Base-by-base conservation (phyloP, 495 filamentous ascomycete species). In the Penicillium manginii region DNA sequence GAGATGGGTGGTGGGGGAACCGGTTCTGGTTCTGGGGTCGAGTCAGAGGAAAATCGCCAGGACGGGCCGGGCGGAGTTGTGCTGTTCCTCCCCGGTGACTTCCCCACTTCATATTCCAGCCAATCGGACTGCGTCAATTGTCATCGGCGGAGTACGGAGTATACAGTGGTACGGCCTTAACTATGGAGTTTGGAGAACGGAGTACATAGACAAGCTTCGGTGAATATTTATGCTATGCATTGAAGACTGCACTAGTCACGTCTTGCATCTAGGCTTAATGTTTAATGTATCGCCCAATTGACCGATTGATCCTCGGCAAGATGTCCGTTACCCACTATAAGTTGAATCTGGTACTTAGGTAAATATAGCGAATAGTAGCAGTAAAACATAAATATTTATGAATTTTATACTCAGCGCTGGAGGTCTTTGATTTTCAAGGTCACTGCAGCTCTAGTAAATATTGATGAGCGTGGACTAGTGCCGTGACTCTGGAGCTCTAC, bases 61-160 rank as follows among this genome's bases (percentile, higher is more conserved):
- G 50, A 59, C 59, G 54, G 62, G 54, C 65, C 65, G 61, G 54
- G 71, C 72, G 68, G 69, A 73, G 63, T 69, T 65, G 56, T 50
- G 29, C 57, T 45, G 17, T 18, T 43, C 40, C 68, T 72, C 69
- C 72, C 70, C 55, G 64, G 61, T 54, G 58, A 59, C 55, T 54
- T 18, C 37, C 9, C 31, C 31, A 35, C 35, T 14, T 33, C 40
- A 42, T 54, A 10, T 7, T 29, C 26, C 26, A 31, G 18, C 70
- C 71, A 72, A 74, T 72, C 65, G 60, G 1, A 9, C 23, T 8
- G 10, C 56, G 21, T 31, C 14, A 56, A 65, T 72, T 67, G 63
- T 70, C 63, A 71, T 65, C 56, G 40, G 15, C 15, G n/a, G n/a
- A 37, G 15, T 37, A 10, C 35, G 15, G 35, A 29, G 26, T 29